Evolutionary conservation across 768 basidiomycete genomes (phyloP).

Genomic region (Suillus alpinus): DNA sequence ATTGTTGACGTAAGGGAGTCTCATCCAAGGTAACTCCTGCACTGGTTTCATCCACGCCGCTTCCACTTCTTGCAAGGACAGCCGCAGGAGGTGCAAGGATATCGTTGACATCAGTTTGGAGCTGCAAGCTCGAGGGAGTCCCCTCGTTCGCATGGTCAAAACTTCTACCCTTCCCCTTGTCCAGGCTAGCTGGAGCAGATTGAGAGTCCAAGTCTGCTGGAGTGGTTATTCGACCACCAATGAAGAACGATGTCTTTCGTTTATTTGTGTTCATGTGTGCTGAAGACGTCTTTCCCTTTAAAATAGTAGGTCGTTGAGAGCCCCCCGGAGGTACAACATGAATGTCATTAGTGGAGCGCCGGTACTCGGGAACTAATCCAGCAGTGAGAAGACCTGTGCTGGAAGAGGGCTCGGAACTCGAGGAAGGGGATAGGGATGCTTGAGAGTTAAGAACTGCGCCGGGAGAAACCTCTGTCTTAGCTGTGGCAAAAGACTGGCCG

Average conservation of each 20-base stretch:
- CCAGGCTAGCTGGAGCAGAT: neutral
- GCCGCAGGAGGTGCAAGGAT: constrained; percentile 53
- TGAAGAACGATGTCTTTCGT: neutral
- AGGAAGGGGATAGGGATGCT: neutral
- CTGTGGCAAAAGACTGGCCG: constrained; percentile 6
- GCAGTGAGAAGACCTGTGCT: constrained; percentile 19
- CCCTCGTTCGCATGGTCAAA: constrained; percentile 18
- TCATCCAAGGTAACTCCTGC: constrained; percentile 50
- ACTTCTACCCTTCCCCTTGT: constrained; percentile 22
- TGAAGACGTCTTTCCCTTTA: constrained; percentile 11
- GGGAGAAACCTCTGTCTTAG: neutral
- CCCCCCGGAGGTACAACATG: neutral
- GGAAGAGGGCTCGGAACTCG: constrained; percentile 16
- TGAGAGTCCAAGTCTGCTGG: neutral
- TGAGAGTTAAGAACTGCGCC: neutral
- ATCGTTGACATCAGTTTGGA: constrained; percentile 16
- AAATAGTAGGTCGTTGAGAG: constrained; percentile 23
- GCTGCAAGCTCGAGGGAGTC: neutral
- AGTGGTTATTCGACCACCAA: neutral
- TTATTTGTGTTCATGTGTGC: neutral
- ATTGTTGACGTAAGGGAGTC: constrained; percentile 17
- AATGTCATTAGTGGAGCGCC: constrained; percentile 6
- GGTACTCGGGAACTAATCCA: constrained; percentile 11
- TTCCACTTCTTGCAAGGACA: constrained; percentile 63
- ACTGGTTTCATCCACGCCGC: constrained; percentile 58